Percentiles rank a stretch among this genome's conserved stretches.
Evolutionary conservation across 2,329 filamentous ascomycete genomes (phyloP).

Genomic region (Hirsutella thompsonii): DNA sequence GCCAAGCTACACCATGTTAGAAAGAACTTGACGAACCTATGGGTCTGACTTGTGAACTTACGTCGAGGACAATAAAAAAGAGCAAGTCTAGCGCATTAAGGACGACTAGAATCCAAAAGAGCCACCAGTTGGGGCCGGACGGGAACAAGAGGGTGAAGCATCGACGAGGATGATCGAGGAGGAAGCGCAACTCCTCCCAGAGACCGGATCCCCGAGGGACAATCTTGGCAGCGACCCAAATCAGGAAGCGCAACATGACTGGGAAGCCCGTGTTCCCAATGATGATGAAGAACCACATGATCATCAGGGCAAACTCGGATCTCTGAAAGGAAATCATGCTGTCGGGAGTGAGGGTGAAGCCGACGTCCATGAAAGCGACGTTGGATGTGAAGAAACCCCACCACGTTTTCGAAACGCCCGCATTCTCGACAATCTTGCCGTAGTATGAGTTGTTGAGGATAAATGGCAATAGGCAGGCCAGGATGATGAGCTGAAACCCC

Average conservation of each 20-base stretch:
- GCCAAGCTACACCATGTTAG: constrained; percentile 44
- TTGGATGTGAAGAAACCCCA: constrained; percentile 86
- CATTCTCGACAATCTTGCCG: constrained; percentile 46
- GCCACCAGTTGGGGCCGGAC: constrained; percentile 83
- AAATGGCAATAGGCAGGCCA: constrained; percentile 68
- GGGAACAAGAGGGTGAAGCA: constrained; percentile 96
- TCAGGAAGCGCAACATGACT: constrained; percentile 84
- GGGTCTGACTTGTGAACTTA: constrained; percentile 42
- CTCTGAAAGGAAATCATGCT: constrained; percentile 85
- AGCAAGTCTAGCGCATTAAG: constrained; percentile 79
- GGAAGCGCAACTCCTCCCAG: constrained; percentile 82
- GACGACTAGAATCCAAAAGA: constrained; percentile 72
- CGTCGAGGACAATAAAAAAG: constrained; percentile 86
- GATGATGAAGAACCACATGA: constrained; percentile 78
- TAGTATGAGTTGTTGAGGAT: constrained; percentile 55
- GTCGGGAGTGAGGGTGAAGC: constrained; percentile 81
- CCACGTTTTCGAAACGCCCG: constrained; percentile 60
- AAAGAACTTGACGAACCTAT: no score
- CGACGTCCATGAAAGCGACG: constrained; percentile 90
- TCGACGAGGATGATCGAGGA: constrained; percentile 86
- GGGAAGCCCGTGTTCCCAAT: constrained; percentile 95
- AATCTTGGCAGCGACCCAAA: constrained; percentile 65
- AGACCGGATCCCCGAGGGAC: constrained; percentile 53
- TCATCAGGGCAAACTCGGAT: constrained; percentile 61
- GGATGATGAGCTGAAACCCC: constrained; percentile 66